Base-by-base conservation (phyloP, 2,329 filamentous ascomycete genomes). In the Botryotinia convoluta region DNA sequence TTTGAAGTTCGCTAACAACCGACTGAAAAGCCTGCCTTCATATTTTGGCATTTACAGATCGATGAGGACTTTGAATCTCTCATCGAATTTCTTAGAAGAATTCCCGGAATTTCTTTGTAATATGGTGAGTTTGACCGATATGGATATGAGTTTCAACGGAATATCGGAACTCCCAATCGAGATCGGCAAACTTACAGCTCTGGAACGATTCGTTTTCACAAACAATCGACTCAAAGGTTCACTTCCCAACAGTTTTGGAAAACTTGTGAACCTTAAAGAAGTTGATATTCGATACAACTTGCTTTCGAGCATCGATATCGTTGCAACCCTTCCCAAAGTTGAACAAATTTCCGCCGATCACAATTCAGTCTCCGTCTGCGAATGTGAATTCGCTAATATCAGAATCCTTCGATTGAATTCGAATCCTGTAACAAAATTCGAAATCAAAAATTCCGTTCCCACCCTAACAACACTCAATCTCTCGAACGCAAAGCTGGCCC, bases 91-190 rank as follows among this genome's bases (percentile, higher is more conserved):
- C 74, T 87, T 99, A 72, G 91, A 92, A 73, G 89, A 89, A 59
- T 97, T 99, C 76, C 96, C 96, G 0, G 86, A 91, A 35, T 97
- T 97, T 78, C 85, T 99, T 35, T 95, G 94, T 82, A 88, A 93
- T 37, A 84, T 99, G 32, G 90, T 90, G 76, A 94, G 92, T 61
- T 84, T 99, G 63, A 93, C 97, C 20, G 95, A 99, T 80, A 88
- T 99, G 59, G 96, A 99, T 79, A 90, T 99, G 80, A 98, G 95
- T 81, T 99, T 99, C 87, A 99, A 99, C 81, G 89, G 91, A 59
- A 97, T 99, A 75, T 88, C 89, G 18, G 88, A 85, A 71, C 84
- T 99, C 12, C 94, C 95, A 0, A 90, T 91, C 22, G 85, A 91
- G 75, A 93, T 99, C 76, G 93, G 94, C 10, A 89, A 90, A 72